Evolutionary conservation across 192 early-diverging fungal genomes (phyloP), one percentile per base, ranked within the genome.

Genomic region (Coemansia sp.): DNA sequence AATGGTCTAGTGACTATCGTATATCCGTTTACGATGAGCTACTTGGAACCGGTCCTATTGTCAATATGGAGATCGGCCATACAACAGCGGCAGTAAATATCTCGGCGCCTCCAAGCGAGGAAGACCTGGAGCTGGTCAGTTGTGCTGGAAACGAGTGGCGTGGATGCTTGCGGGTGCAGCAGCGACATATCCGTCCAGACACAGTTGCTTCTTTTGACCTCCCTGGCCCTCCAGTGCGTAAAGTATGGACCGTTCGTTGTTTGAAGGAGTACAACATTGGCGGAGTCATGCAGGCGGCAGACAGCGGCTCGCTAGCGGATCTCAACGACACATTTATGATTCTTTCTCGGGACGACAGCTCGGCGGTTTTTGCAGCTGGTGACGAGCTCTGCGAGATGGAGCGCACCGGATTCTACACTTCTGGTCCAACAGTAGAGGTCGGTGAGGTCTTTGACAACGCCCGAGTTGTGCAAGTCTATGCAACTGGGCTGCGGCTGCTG

Each of bases 391-490:
- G 86, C 23, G 91, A 98, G 80, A 71, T 95, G 55, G 84, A 86
- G 33, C 65, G 68, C 33, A 86, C 85, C 2, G 90, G 87, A 5
- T 98, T 97, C 67, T 93, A 86, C 64, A 85, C 85, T 0, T 70
- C 77, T 18, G 93, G 91, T 0, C 87, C 92, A 7, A 96, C 96
- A 0, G 76, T 99, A n/a, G 85, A 72, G 1, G 92, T 91, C 6
- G 90, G 89, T 11, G 86, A 90, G 18, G 68, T 96, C 2, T 72
- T 93, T 56, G 87, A 88, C 48, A 84, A 87, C 34, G 88, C 87
- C 7, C 77, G 88, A 9, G 91, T 95, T 59, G 86, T 99, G 7
- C 97, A 99, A 70, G 91, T 96, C 10, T 84, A 92, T 64, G 76
- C 85, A n/a, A 68, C 77, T 18, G 94, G 95, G 0, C 75, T 98